These are phyloP conservation scores for Candida pini DNA, from an alignment of 805 yeast species.

Conservation along the genomic window DNA sequence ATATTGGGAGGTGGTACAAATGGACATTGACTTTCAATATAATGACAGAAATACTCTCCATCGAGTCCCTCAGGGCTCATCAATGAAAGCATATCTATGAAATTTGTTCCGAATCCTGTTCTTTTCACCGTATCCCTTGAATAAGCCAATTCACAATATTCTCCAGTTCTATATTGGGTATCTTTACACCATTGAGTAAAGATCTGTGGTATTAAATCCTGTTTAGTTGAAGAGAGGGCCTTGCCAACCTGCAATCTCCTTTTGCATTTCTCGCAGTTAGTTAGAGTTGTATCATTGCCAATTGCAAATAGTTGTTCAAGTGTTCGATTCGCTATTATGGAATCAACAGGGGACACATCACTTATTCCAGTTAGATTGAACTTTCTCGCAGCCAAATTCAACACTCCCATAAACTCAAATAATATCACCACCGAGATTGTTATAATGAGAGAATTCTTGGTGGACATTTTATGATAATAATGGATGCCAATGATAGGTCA, in stretches of 20 bases:
- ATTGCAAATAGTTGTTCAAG: slow-evolving; percentile 6
- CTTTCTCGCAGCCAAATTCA: too few species aligned
- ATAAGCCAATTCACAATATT: slow-evolving; percentile 28
- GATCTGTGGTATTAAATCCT: slow-evolving; percentile 36
- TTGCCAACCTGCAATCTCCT: slow-evolving; percentile 32
- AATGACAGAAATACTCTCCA: slow-evolving; percentile 59
- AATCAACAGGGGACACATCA: slow-evolving; percentile 5
- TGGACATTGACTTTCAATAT: slow-evolving; percentile 29
- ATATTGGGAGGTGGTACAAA: slow-evolving; percentile 37
- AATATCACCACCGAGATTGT: too few species aligned
- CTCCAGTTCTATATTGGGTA: slow-evolving; percentile 19
- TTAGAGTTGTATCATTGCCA: slow-evolving; percentile 8
- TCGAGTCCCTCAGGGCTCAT: slow-evolving; percentile 50
- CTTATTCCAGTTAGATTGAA: too few species aligned
- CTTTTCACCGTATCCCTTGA: slow-evolving; percentile 34
- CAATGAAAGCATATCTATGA: slow-evolving; percentile 43
- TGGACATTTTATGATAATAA: too few species aligned
- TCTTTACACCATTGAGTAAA: slow-evolving; percentile 40
- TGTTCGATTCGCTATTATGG: slow-evolving; percentile 2
- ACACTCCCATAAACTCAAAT: too few species aligned
- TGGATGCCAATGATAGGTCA: too few species aligned
- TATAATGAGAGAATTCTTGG: too few species aligned
- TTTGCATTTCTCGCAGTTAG: slow-evolving; percentile 32
- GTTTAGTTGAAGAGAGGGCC: slow-evolving; percentile 31
- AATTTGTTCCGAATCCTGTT: slow-evolving; percentile 38